Conservation (phyloP, 73 alveolate genomes). For the Paramecium pentaurelia region DNA sequence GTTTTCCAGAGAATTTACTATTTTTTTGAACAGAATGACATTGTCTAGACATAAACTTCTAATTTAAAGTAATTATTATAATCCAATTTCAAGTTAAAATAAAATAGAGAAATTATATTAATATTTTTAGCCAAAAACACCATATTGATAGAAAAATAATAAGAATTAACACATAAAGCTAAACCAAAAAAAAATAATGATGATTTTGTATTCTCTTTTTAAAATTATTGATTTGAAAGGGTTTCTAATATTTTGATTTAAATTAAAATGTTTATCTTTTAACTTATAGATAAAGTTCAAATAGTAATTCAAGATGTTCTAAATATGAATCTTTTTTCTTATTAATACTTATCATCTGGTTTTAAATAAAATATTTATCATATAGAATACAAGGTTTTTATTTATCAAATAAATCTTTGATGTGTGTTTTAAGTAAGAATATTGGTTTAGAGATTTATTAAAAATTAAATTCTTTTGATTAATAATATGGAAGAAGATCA, state of each 20-base stretch:
- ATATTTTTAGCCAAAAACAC: background rate
- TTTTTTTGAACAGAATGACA: background rate
- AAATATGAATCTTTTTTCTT: background rate
- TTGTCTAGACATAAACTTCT: background rate
- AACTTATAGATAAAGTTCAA: too few species aligned
- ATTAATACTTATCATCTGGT: background rate
- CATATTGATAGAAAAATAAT: background rate
- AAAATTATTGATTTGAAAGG: too few species aligned
- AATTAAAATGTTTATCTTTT: background rate
- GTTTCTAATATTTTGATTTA: too few species aligned
- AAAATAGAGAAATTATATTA: background rate
- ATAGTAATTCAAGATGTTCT: background rate
- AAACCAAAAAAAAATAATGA: too few species aligned
- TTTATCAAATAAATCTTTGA: background rate
- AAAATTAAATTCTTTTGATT: background rate
- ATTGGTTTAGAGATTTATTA: background rate
- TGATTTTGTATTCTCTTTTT: too few species aligned
- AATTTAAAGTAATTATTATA: background rate
- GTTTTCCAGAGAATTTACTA: background rate
- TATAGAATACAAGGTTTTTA: background rate
- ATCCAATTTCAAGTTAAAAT: background rate
- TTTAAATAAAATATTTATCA: background rate
- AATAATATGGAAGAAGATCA: conserved; percentile 84
- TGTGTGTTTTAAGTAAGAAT: background rate
- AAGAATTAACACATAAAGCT: background rate